phyloP scores from a whole-genome alignment of 805 yeast genomes.

The Wickerhamomyces chambardii region DNA sequence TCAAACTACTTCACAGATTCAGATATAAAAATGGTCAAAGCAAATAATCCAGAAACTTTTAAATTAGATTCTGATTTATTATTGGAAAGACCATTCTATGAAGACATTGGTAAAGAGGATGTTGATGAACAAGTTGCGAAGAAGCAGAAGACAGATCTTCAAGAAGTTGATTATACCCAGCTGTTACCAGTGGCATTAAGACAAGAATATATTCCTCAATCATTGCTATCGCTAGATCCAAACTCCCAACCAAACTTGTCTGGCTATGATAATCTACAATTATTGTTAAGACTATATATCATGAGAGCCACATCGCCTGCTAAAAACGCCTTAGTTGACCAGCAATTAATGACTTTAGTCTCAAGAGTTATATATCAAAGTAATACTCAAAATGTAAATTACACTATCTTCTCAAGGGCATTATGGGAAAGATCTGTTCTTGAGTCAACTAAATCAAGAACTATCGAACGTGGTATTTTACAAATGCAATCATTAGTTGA shows the following conservation, averaged over 20 bases:
- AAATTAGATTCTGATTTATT: slow-evolving; percentile 68
- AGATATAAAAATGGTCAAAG: slow-evolving; percentile 25
- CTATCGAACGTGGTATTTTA: slow-evolving; percentile 88
- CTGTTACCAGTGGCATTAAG: slow-evolving; percentile 55
- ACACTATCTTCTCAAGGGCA: slow-evolving; percentile 74
- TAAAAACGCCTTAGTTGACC: slow-evolving; percentile 62
- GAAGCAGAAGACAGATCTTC: slow-evolving; percentile 28
- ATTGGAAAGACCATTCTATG: slow-evolving; percentile 67
- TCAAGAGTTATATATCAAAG: slow-evolving; percentile 55
- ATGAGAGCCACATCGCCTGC: slow-evolving; percentile 65
- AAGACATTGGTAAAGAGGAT: slow-evolving; percentile 43
- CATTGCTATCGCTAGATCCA: slow-evolving; percentile 54
- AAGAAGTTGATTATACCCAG: slow-evolving; percentile 27
- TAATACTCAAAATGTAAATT: slow-evolving; percentile 39
- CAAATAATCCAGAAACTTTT: slow-evolving; percentile 41
- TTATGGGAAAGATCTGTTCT: slow-evolving; percentile 85
- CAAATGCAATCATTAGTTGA: slow-evolving; percentile 91
- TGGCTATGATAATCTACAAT: slow-evolving; percentile 64
- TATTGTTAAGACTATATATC: slow-evolving; percentile 58
- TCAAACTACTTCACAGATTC: slow-evolving; percentile 18
- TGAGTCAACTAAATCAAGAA: slow-evolving; percentile 73
- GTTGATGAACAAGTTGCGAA: slow-evolving; percentile 29
- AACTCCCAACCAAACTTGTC: slow-evolving; percentile 71
- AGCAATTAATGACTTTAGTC: slow-evolving; percentile 73
- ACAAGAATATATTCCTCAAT: slow-evolving; percentile 54